phyloP scores from a whole-genome alignment of 2,329 filamentous ascomycete genomes.

The Alternaria sp. region DNA sequence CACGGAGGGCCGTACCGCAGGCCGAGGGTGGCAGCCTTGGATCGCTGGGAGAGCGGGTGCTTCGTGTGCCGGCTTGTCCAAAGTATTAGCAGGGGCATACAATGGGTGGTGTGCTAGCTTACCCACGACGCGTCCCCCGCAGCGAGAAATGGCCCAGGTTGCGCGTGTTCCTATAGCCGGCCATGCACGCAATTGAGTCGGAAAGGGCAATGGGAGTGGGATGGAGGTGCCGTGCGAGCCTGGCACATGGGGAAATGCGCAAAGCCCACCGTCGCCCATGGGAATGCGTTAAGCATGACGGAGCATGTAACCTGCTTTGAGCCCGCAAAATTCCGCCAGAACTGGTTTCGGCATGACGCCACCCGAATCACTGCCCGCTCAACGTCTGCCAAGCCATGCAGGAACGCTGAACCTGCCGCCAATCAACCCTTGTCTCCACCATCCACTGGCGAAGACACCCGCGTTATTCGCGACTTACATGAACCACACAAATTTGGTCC shows the following conservation, averaged over 20 bases:
- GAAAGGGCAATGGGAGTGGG: background rate
- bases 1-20: slow-evolving; percentile 40
- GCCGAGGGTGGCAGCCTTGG: slow-evolving; percentile 19
- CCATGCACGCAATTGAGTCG: slow-evolving; percentile 24
- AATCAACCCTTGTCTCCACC: background rate
- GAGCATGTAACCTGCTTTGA: slow-evolving; percentile 16
- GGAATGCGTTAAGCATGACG: slow-evolving; percentile 40
- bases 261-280: slow-evolving; percentile 28
- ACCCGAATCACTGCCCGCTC: slow-evolving; percentile 19
- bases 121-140: slow-evolving; percentile 38
- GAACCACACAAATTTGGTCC: background rate
- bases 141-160: slow-evolving; percentile 37
- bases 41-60: slow-evolving; percentile 15
- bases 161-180: slow-evolving; percentile 29
- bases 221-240: background rate
- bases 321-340: slow-evolving; percentile 20
- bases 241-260: slow-evolving; percentile 5
- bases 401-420: slow-evolving; percentile 14
- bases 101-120: slow-evolving; percentile 8
- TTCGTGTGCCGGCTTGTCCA: slow-evolving; percentile 31
- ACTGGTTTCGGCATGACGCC: slow-evolving; percentile 25
- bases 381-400: slow-evolving; percentile 30
- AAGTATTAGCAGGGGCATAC: slow-evolving; percentile 10
- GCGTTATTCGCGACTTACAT: background rate
- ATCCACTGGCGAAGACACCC: background rate